Evolutionary conservation across 352 stramenopile genomes (phyloP), one percentile per base, ranked within the genome.

Genomic region (Globisporangium camurandrum): DNA sequence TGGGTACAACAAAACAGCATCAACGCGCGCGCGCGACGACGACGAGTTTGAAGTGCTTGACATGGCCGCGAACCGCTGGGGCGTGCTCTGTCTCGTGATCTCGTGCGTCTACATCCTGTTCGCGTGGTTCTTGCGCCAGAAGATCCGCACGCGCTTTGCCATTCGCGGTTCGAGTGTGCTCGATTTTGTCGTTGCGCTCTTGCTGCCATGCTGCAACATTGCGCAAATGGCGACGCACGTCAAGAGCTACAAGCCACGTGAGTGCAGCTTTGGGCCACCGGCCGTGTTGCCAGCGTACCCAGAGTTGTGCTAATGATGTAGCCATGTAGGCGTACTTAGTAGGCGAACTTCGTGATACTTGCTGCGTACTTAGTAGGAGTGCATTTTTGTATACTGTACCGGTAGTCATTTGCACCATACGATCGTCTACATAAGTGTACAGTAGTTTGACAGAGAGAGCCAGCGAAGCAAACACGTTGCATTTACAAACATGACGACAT

Each of bases 181-280:
- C 1, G 62, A 70, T 16, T 49, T 57, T 17, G 40, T 42, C 17
- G 27, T 47, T 23, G 61, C 34, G 24, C 45, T 52, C 46, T 51
- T 46, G 22, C 58, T 54, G 44, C 30, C 49, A 23, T 60, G 52
- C 20, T 75, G 63, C 40, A 45, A 33, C 1, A 42, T 75, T 17
- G 60, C 63, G n/a, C 66, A 75, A 36, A 65, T 71, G 62, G 53
- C 62, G 44, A 64, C 55, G 24, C 59, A 71, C 38, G 22, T 64
- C 27, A 55, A 67, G 38, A 62, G 58, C 30, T 58, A 67, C 45
- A 57, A 51, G 71, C 86, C 56, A 26, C 77, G 50, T 80, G 84
- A 64, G 81, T 88, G 84, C 75, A 88, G 62, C 40, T 91, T 71
- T 60, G 72, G 41, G 54, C 66, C 33, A 64, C 42, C 51, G 0